A percentile compares a stretch with the other conserved stretches of the same genome.
Conservation (phyloP, 129 eudicot genomes). For the Centrapalus pauciflorus region DNA sequence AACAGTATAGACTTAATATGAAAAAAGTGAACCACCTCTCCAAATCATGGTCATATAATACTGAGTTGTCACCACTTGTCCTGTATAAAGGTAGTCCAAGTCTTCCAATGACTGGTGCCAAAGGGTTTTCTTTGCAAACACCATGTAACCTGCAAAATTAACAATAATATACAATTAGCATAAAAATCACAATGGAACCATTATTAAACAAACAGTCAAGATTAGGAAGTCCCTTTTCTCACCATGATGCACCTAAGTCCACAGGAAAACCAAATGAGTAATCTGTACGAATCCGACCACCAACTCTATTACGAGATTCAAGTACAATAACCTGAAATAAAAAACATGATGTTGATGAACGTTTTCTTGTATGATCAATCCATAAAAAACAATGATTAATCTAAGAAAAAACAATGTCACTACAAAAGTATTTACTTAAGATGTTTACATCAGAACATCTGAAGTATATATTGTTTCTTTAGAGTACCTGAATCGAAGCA, state of each 20-base stretch:
- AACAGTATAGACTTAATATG: background rate
- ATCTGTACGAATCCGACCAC: slow-evolving; percentile 91
- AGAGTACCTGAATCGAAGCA: slow-evolving; percentile 87
- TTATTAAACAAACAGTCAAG: background rate
- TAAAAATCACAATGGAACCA: background rate
- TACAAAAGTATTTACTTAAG: slow-evolving; percentile 9
- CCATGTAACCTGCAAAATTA: slow-evolving; percentile 83
- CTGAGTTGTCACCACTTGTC: slow-evolving; percentile 98
- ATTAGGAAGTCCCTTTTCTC: slow-evolving; percentile 14
- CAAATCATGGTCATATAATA: slow-evolving; percentile 95
- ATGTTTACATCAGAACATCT: background rate
- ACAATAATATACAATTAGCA: background rate
- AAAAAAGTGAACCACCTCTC: slow-evolving; percentile 56
- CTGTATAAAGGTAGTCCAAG: slow-evolving; percentile 92
- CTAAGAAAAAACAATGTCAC: background rate
- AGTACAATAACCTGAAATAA: slow-evolving; percentile 62
- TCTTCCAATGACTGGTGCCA: slow-evolving; percentile 88
- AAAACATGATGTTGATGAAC: background rate
- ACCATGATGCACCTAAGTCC: slow-evolving; percentile 99
- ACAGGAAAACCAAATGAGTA: slow-evolving; percentile 96
- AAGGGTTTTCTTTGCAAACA: slow-evolving; percentile 93
- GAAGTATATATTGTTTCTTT: background rate
- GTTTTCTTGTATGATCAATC: background rate
- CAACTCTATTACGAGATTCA: slow-evolving; percentile 93
- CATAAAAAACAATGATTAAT: too few species aligned